Evolutionary conservation across 129 eudicot species (phyloP).

Genomic region (Rutidosis leptorrhynchoides): DNA sequence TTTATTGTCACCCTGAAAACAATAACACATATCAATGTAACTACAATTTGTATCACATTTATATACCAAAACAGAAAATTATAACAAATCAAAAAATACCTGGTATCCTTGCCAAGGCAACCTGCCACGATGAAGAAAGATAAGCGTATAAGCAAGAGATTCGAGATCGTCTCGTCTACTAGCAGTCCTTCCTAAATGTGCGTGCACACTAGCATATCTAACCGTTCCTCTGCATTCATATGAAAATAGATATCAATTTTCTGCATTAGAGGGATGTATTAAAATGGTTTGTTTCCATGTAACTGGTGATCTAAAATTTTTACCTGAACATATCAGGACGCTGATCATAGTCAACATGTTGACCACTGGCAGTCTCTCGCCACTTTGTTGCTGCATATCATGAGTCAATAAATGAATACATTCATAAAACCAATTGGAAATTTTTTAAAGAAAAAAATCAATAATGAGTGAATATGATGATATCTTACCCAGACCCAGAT

Average conservation of each 20-base stretch:
- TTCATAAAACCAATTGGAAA: neutral
- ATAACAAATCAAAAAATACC: slow-evolving; percentile 47
- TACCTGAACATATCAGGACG: slow-evolving; percentile 86
- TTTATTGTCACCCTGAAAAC: slow-evolving; percentile 70
- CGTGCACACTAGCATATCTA: slow-evolving; percentile 87
- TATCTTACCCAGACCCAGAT: slow-evolving; percentile 67
- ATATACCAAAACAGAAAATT: neutral
- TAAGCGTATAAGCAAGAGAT: slow-evolving; percentile 82
- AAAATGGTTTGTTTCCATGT: neutral
- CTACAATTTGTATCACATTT: neutral
- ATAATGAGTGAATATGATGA: neutral
- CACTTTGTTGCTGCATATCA: slow-evolving; percentile 71
- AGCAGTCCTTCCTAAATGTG: slow-evolving; percentile 85
- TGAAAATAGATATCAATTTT: neutral
- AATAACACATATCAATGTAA: slow-evolving; percentile 3
- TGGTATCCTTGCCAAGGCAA: slow-evolving; percentile 89
- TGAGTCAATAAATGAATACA: neutral
- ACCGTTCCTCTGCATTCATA: slow-evolving; percentile 42
- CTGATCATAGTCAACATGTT: slow-evolving; percentile 75
- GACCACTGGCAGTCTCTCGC: slow-evolving; percentile 61
- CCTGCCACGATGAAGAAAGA: slow-evolving; percentile 75
- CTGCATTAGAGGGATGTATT: neutral
- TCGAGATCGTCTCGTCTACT: slow-evolving; percentile 85
- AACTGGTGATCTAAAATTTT: neutral
- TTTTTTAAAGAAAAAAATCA: slow-evolving; percentile 12